Evolutionary conservation across 257 asterid genomes (phyloP), one percentile per base, ranked within the genome.

Genomic region (Osmanthus fragrans): DNA sequence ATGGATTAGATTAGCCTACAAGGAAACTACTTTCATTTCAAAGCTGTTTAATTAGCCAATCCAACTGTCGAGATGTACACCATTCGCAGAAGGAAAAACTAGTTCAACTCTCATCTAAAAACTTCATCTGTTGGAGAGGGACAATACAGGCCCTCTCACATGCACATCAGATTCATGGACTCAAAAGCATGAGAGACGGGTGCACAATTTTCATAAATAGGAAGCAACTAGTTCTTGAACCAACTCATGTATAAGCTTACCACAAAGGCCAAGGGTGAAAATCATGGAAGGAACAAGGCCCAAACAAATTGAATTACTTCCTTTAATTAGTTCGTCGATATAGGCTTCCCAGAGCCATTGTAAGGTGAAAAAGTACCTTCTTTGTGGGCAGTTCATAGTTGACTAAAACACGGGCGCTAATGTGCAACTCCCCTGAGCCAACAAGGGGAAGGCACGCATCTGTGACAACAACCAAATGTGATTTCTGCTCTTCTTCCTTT

Each of bases 391-490:
- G 88, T 86, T 93, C 97, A 65, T 92, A 89, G 84, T 96, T 93
- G 77, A 93, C 91, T 89, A 96, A 80, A 82, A 92, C 70, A 33
- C 94, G 96, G 75, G 94, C 90, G 75, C 73, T 72, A 37, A 92
- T 76, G 71, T 92, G 88, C 21, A 81, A 89, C 84, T 96, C 99
- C 33, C 85, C 89, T 10, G 92, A 82, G 70, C 90, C 89, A 70
- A 90, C 80, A 51, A 90, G 86, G 7, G 97, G 99, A 83, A 96
- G 91, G 81, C 98, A 96, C 70, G 90, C 95, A 88, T 96, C 99
- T 0, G 98, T 93, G 40, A 92, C 92, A 77, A 93, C 89, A 47
- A 96, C 73, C 89, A 96, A 78, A 72, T 86, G 90, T 3, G 96
- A 92, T 80, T 89, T 89, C 29, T 68, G 76, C 80, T 84, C 92